Evolutionary conservation across 2,329 filamentous ascomycete species (phyloP), one percentile per base, ranked within the genome.

Genomic region (Arthrinium puccinioides): DNA sequence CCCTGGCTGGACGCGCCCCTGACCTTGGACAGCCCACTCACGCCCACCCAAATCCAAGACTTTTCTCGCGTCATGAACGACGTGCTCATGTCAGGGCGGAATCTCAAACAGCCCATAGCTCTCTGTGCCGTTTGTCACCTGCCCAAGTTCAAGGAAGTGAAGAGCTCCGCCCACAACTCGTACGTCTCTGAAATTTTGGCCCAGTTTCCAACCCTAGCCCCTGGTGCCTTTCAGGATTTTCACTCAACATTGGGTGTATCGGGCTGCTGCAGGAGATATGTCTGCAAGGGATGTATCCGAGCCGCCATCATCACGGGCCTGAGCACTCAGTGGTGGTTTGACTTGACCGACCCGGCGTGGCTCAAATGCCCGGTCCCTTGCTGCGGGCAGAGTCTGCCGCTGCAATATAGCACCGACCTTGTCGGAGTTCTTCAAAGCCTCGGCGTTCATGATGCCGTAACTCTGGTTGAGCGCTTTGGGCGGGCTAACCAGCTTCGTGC

Each of bases 121-220:
- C 32, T 44, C 4, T 44, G 42, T 23, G 42, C 42, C 6, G 42
- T 44, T 5, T 44, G 42, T 21, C 39, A 41, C 24, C 32, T 38
- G 19, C 42, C 42, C 23, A 41, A 44, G 29, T 41, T 44, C 32
- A 42, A 42, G 20, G 40, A 32, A 9, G 33, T 31, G 14, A 39
- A 37, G 11, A 16, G 11, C 16, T 24, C 32, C 13, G 30, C 23
- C 11, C 40, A 36, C 18, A 36, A 20, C 18, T 35, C 41, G n/a
- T 44, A 41, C 26, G 24, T 44, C 5, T 38, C 39, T 15, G 36
- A 41, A 23, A 28, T 44, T 18, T 15, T 40, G 32, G 31, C 36
- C 13, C 42, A 37, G 32, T 31, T 38, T n/a, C 39, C 39, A 4
- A 37, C 36, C 5, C 32, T 39, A 6, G 21, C 37, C 5, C 23